Percentiles rank a stretch among this genome's conserved stretches.
Conservation (phyloP, 805 yeast species). For the Clavispora santaluciae region DNA sequence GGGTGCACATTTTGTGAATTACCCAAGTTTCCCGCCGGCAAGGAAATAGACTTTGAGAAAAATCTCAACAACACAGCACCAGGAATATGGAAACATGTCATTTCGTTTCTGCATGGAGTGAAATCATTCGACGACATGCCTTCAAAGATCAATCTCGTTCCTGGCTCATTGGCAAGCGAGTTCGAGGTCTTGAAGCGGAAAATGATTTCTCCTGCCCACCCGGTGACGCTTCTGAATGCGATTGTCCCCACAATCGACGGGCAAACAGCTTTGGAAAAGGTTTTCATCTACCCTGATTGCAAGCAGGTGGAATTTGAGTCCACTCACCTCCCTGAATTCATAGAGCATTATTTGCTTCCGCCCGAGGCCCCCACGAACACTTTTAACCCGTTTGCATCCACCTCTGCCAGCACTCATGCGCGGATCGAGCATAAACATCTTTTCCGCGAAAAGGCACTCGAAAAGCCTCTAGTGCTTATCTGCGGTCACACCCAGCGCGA, state of each 20-base stretch:
- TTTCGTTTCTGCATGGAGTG: constrained; percentile 45
- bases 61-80: constrained; percentile 47
- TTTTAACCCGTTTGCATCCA: constrained; percentile 21
- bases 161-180: constrained; percentile 39
- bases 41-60: constrained; percentile 36
- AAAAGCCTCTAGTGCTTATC: constrained; percentile 39
- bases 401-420: neutral
- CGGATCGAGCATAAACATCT: constrained; percentile 6
- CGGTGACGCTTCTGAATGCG: constrained; percentile 48
- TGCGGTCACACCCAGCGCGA: constrained; percentile 70
- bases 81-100: constrained; percentile 49
- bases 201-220: constrained; percentile 40
- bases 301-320: constrained; percentile 32
- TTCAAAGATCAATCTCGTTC: constrained; percentile 45
- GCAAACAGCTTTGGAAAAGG: too few relatives aligned
- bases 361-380: constrained; percentile 10
- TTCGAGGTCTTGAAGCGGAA: constrained; percentile 31
- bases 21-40: constrained; percentile 36
- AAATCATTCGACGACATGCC: constrained; percentile 40
- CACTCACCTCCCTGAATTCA: constrained; percentile 30
- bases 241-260: constrained; percentile 17
- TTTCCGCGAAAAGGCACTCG: constrained; percentile 5
- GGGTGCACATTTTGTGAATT: constrained; percentile 57
- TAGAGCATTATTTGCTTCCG: constrained; percentile 39
- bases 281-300: constrained; percentile 54